phyloP scores from a whole-genome alignment of 371 early-diverging fungal genomes.

The Mucor irregularis region DNA sequence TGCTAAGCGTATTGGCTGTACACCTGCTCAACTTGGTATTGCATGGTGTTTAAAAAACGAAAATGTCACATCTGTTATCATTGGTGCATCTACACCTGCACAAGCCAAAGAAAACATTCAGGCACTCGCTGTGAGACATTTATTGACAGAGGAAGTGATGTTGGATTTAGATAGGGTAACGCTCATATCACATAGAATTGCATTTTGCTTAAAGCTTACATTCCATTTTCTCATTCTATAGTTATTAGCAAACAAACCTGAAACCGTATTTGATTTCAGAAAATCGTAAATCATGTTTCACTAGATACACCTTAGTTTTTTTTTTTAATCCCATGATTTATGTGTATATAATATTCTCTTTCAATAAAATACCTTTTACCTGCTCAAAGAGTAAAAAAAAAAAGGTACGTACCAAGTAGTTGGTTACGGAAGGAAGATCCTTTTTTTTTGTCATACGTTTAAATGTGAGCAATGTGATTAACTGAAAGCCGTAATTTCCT shows the following conservation, averaged over 20 bases:
- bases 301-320: background rate
- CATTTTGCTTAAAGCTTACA: background rate
- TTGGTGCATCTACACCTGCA: constrained; percentile 70
- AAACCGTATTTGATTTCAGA: constrained; percentile 61
- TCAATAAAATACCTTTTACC: too few species aligned
- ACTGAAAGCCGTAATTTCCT: too few species aligned
- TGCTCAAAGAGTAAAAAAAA: too few species aligned
- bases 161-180: constrained; percentile 57
- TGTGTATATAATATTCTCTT: too few species aligned
- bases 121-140: constrained; percentile 56
- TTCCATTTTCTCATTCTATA: constrained; percentile 5
- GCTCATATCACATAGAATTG: background rate
- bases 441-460: too few species aligned
- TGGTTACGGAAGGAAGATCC: too few species aligned
- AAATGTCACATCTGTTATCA: constrained; percentile 61
- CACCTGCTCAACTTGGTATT: constrained; percentile 77
- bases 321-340: background rate
- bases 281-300: constrained; percentile 36
- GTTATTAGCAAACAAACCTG: constrained; percentile 75
- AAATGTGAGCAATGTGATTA: too few species aligned
- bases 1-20: constrained; percentile 65
- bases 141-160: constrained; percentile 73
- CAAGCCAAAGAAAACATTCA: constrained; percentile 80
- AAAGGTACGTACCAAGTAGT: too few species aligned
- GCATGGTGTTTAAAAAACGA: constrained; percentile 81